Evolutionary conservation across 768 basidiomycete genomes (phyloP), one percentile per base, ranked within the genome.

Genomic region (Lyophyllum decastes): DNA sequence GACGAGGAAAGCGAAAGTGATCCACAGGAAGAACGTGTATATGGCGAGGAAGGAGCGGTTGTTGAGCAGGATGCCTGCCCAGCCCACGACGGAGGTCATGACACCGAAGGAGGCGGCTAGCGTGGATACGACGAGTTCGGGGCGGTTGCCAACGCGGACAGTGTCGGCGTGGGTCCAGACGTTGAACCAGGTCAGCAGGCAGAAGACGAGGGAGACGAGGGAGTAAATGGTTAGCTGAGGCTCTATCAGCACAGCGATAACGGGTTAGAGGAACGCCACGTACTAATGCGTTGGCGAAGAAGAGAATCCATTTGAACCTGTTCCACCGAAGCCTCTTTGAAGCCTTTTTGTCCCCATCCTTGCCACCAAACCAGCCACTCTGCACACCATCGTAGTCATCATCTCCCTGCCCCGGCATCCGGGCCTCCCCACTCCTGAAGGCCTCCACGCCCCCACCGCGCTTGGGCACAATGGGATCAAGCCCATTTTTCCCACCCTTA

Each of bases 31-130:
- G 72, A 92, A 88, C 64, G 90, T 79, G 75, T 92, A 93, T 58
- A 84, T 70, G 21, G 90, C 88, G 60, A 93, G 84, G 82, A 94
- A 92, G 54, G 83, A 74, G 51, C 92, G 90, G 70, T 92, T 92
- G 81, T 94, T 94, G 66, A 92, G 84, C 30, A 94, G 77, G 69
- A 93, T 86, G 27, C 92, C 92, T 24, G 90, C 82, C 84, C 86
- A 92, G 54, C 92, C 92, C 61, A 92, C 75, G 59, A 90, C 63
- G 35, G 88, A 82, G 33, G 90, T 88, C 60, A 90, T 68, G 38
- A 89, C 70, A 24, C 83, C 86, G 8, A 87, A 60, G 24, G 74
- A 68, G 2, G 87, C 83, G 4, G 88, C 89, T 49, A 85, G 66
- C 21, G 89, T 92, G 38, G 89, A 89, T 22, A 90, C 64, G 66